Evolutionary conservation across 768 basidiomycete species (phyloP).

Genomic region (Trametes villosa): DNA sequence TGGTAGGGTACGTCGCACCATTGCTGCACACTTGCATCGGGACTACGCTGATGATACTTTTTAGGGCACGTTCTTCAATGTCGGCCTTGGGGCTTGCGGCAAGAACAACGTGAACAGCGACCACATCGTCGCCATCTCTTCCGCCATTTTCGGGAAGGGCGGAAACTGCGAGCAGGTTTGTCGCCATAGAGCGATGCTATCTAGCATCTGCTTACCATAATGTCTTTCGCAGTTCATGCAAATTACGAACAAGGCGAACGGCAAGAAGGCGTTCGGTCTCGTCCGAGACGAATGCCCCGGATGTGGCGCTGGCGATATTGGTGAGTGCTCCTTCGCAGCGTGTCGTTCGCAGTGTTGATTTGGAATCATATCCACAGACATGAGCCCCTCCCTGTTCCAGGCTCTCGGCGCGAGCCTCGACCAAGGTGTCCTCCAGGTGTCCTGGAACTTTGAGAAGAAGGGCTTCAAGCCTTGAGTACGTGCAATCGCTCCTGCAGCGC

Average conservation of each 20-base stretch:
- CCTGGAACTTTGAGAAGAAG: conserved; percentile 61
- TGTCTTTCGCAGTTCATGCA: conserved; percentile 50
- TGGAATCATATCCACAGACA: no score
- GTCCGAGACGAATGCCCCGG: conserved; percentile 59
- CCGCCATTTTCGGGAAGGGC: conserved; percentile 53
- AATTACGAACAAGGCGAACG: conserved; percentile 60
- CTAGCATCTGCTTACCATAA: no score
- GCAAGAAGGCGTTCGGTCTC: conserved; percentile 51
- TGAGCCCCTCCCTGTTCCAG: conserved; percentile 65
- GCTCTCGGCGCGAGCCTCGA: conserved; percentile 46
- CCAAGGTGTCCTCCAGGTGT: conserved; percentile 53
- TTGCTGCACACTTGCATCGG: neutral
- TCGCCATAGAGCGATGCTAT: no score
- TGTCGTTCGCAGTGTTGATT: no score
- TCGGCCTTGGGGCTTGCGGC: conserved; percentile 67
- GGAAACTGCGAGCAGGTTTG: conserved; percentile 63
- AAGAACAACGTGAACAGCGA: conserved; percentile 49
- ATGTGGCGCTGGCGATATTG: conserved; percentile 57
- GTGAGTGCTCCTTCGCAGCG: conserved; percentile 44
- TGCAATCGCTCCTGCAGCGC: neutral
- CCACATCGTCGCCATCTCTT: conserved; percentile 64
- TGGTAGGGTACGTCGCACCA: conserved; percentile 54
- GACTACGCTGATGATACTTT: neutral
- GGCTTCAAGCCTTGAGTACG: conserved; percentile 24
- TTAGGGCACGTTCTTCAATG: conserved; percentile 71